Evolutionary conservation across 345 rosid genomes (phyloP), one percentile per base, ranked within the genome.

Genomic region (Hibiscus syriacus): DNA sequence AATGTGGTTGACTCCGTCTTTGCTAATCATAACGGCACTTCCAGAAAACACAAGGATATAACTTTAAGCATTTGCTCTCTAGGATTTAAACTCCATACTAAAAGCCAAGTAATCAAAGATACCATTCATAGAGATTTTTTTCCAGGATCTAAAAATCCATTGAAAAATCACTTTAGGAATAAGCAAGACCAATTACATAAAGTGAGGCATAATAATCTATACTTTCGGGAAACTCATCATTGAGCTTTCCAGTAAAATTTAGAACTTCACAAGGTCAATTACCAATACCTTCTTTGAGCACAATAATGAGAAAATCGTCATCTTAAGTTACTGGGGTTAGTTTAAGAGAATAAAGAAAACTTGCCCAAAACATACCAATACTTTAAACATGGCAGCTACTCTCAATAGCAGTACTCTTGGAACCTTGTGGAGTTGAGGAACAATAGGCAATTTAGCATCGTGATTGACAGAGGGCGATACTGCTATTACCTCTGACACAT

Each of bases 351-450:
- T 13, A 41, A 55, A 68, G 58, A 20, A 25, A 16, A 50, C 64
- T 62, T 36, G 48, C 34, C 39, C 54, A 59, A 67, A 70, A 75
- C 87, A 80, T 77, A 94, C 99, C 98, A 94, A 68, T 55, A 92
- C 76, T 84, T 87, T 86, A 66, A 84, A 80, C 96, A 94, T 85
- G 73, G 96, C 82, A 79, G 87, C 93, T 74, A 91, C 90, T 83
- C 99, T 88, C 77, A 84, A 30, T 71, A 93, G 92, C 72, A 91
- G 79, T 26, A 81, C 72, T 81, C 87, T 85, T 65, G 87, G 86
- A 74, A 78, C 55, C 50, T 76, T 73, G 67, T 78, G 81, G 46
- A 90, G 82, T 76, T 90, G 98, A 34, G 90, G 93, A 81, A 90
- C 89, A 60, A 82, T 61, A 43, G 95, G 93, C 77, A 84, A 76